phyloP scores from a whole-genome alignment of 805 yeast genomes.

The Hanseniaspora lindneri region DNA sequence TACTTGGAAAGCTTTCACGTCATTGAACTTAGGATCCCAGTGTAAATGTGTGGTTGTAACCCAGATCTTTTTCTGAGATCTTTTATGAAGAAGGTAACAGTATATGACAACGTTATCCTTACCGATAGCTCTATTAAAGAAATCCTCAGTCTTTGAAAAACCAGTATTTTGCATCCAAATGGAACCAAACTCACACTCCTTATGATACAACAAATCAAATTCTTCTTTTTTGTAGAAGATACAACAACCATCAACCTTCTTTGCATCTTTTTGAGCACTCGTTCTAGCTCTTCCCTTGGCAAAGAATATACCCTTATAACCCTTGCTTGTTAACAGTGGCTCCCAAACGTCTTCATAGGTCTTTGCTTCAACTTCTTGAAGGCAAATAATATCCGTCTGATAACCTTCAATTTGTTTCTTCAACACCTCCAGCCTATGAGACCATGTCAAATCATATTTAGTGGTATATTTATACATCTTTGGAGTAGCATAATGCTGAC shows the following conservation, averaged over 20 bases:
- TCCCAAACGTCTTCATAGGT: slow-evolving; percentile 80
- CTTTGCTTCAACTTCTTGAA: slow-evolving; percentile 89
- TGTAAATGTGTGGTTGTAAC: slow-evolving; percentile 89
- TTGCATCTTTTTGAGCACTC: slow-evolving; percentile 66
- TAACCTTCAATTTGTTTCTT: slow-evolving; percentile 56
- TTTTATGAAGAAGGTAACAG: slow-evolving; percentile 57
- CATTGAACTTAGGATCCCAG: slow-evolving; percentile 96
- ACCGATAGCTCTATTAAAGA: slow-evolving; percentile 89
- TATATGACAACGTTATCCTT: slow-evolving; percentile 86
- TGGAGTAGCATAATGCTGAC: slow-evolving; percentile 91
- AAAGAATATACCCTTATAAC: slow-evolving; percentile 72
- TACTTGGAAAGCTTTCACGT: slow-evolving; percentile 91
- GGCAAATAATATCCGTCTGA: slow-evolving; percentile 68
- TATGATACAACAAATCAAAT: slow-evolving; percentile 60
- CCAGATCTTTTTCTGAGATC: slow-evolving; percentile 59
- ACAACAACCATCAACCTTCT: slow-evolving; percentile 97
- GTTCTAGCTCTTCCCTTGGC: slow-evolving; percentile 88
- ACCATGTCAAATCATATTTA: slow-evolving; percentile 94
- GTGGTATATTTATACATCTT: slow-evolving; percentile 90
- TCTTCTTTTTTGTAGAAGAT: slow-evolving; percentile 62
- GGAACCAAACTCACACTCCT: slow-evolving; percentile 69
- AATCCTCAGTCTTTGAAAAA: slow-evolving; percentile 85
- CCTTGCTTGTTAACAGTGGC: slow-evolving; percentile 57
- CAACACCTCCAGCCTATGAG: slow-evolving; percentile 66
- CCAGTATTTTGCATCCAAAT: slow-evolving; percentile 71